Evolutionary conservation across 2,329 filamentous ascomycete genomes (phyloP).

Genomic region (Colletotrichum gigasporum): DNA sequence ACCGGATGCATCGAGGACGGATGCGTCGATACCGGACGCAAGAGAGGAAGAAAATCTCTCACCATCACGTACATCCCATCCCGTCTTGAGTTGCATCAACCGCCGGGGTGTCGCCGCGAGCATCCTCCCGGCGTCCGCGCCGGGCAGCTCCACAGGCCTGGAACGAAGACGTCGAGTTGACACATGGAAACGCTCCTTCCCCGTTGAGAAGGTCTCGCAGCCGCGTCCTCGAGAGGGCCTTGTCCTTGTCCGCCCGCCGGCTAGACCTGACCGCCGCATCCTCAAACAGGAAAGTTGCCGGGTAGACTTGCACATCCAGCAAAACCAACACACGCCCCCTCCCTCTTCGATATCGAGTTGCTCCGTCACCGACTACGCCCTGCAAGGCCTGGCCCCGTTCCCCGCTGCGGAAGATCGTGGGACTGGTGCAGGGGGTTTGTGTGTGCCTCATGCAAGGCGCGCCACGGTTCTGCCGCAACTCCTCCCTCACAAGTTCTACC

Average conservation of each 20-base stretch:
- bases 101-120: not conserved
- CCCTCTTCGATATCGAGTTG: not conserved
- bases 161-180: not conserved
- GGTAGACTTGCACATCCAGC: not conserved
- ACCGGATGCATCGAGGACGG: not conserved
- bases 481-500: not conserved
- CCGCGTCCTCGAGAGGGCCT: not conserved
- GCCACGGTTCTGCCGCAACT: conserved; percentile 4
- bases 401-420: not conserved
- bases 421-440: too few species aligned
- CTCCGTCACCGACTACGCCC: not conserved
- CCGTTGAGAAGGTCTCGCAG: not conserved
- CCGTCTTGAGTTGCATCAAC: conserved; percentile 27
- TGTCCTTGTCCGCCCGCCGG: conserved; percentile 11
- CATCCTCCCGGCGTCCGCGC: not conserved
- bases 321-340: not conserved
- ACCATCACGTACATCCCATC: conserved; percentile 1
- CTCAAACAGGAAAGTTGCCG: conserved; percentile 18
- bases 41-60: conserved; percentile 1
- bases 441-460: conserved; percentile 24
- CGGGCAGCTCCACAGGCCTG: conserved; percentile 5
- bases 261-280: not conserved
- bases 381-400: not conserved
- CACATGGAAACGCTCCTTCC: conserved; percentile 7
- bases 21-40: not conserved